A percentile compares a stretch with the other conserved stretches of the same genome.
Conservation (phyloP, 2,329 filamentous ascomycete genomes). For the Sclerotinia minor region DNA sequence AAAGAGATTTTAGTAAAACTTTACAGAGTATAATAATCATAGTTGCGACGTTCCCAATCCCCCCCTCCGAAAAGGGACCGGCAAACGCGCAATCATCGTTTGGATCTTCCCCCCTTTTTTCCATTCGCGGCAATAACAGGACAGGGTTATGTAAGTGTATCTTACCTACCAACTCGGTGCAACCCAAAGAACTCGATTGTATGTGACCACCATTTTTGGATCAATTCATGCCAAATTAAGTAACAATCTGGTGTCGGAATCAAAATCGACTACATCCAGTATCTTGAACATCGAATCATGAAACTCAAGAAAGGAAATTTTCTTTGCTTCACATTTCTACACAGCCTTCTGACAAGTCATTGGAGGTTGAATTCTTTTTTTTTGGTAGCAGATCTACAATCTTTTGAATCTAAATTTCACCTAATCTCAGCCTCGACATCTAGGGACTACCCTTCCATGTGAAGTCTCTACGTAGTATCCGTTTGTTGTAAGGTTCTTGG, state of each 20-base stretch:
- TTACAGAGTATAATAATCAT: too few relatives aligned
- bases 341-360: background rate
- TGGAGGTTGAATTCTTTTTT: background rate
- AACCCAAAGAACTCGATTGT: background rate
- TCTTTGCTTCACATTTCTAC: background rate
- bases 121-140: background rate
- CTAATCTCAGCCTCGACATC: constrained; percentile 14
- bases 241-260: background rate
- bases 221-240: background rate
- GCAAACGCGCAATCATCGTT: constrained; percentile 19
- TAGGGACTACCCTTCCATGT: background rate
- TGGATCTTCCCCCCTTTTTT: background rate
- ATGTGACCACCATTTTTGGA: too few relatives aligned
- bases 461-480: background rate
- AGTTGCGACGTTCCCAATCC: too few relatives aligned
- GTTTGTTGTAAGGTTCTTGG: background rate
- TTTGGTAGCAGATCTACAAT: background rate
- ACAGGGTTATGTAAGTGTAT: background rate
- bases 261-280: too few relatives aligned
- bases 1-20: too few relatives aligned
- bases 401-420: background rate
- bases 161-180: background rate
- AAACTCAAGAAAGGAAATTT: background rate
- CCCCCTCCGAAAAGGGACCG: constrained; percentile 1
- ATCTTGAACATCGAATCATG: background rate